These are phyloP conservation scores for Eremothecium gossypii DNA, from an alignment of 1,139 yeast species.

Conservation along the genomic window DNA sequence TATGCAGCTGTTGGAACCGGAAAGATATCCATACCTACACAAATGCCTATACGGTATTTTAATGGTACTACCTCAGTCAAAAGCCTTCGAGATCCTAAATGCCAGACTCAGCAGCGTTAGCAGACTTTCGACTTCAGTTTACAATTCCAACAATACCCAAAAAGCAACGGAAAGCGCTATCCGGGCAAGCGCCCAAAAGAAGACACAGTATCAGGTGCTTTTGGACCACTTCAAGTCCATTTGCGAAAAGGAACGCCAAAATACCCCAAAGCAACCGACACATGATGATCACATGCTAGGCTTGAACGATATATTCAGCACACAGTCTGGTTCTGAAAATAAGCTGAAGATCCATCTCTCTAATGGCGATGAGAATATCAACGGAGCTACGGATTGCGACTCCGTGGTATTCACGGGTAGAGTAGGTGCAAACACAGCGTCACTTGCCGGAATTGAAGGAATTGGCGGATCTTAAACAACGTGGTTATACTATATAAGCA, in stretches of 20 bases:
- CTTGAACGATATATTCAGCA: conserved; percentile 6
- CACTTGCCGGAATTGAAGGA: not conserved
- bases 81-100: conserved; percentile 76
- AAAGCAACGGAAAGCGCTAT: conserved; percentile 13
- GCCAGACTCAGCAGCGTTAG: conserved; percentile 50
- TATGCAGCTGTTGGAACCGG: conserved; percentile 80
- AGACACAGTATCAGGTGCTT: conserved; percentile 19
- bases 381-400: conserved; percentile 4
- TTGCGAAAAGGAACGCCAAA: conserved; percentile 12
- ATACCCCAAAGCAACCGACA: conserved; percentile 1
- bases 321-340: not conserved
- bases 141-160: conserved; percentile 8
- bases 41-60: conserved; percentile 85
- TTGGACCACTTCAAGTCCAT: conserved; percentile 23
- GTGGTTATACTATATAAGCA: no score
- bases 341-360: not conserved
- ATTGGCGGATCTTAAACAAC: no score
- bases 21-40: conserved; percentile 69
- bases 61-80: conserved; percentile 91
- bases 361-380: not conserved
- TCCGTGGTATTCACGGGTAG: conserved; percentile 11
- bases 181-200: conserved; percentile 19
- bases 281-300: conserved; percentile 6
- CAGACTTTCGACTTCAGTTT: conserved; percentile 20
- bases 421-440: not conserved